Percentiles rank a stretch among this genome's conserved stretches.
Evolutionary conservation across 2,329 filamentous ascomycete species (phyloP).

Genomic region (Aspergillus proliferans): DNA sequence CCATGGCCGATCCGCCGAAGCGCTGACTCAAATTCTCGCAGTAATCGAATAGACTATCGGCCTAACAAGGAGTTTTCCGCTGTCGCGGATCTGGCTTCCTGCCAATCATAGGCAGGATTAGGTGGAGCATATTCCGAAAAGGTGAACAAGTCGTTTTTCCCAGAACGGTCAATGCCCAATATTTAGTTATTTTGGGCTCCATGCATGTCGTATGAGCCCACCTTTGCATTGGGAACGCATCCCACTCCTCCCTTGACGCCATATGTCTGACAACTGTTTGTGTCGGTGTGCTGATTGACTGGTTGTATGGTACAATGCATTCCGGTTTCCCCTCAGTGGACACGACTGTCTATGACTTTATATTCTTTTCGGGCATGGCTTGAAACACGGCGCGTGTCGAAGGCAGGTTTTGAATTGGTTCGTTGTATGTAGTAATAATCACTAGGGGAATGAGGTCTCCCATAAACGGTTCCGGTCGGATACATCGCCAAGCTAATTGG

Average conservation of each 20-base stretch:
- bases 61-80: constrained; percentile 5
- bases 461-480: background rate
- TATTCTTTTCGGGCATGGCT: background rate
- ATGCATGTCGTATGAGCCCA: no score
- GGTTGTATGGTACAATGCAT: background rate
- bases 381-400: background rate
- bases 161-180: no score
- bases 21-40: background rate
- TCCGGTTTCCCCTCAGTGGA: background rate
- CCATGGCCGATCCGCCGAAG: no score
- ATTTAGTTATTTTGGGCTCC: no score
- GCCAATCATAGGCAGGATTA: constrained; percentile 4
- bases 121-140: background rate
- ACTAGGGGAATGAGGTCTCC: background rate
- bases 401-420: no score
- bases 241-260: no score
- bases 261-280: no score
- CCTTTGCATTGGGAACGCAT: no score
- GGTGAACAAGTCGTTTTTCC: background rate
- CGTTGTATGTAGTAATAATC: background rate
- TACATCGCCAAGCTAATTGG: background rate
- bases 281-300: background rate
- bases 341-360: background rate
- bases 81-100: constrained; percentile 10
- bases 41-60: constrained; percentile 4